Base-by-base conservation (phyloP, 768 basidiomycete species). In the Leccinum truebloodii region DNA sequence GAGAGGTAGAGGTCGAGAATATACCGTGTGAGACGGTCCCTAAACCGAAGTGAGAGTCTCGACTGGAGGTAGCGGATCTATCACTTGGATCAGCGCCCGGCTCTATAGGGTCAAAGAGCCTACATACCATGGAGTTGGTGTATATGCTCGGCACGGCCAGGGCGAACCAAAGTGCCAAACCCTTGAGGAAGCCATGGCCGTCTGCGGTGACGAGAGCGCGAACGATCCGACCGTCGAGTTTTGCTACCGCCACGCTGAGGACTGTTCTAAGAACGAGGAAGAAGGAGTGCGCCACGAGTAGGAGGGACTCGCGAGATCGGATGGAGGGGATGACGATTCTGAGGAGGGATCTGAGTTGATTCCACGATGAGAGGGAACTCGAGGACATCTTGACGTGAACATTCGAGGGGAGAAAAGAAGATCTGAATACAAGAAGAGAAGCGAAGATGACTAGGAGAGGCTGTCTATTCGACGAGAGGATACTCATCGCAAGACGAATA, bases 81-180 rank as follows among this genome's bases (percentile, higher is more conserved):
- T 41, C n/a, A 9, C 39, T 10, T 9, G 4, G 0, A 54, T 41
- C 28, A 67, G 39, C 18, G 28, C 6, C 3, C 12, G 14, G 3
- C 2, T 16, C 24, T 12, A 48, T 10, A 32, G 32, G 22, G 16
- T 12, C 16, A 3, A 5, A 30, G 0, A 0, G 14, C 12, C 10
- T 9, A 61, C 78, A 53, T 34, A 92, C 93, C 92, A 98, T 94
- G 2, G 92, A 88, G 70, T 98, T 98, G 0, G 96, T 98, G 71
- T 94, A 95, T 22, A 94, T 94, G 69, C 92, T 94, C 0, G 96
- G 96, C 26, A 98, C 81, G 2, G 95, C 94, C 10, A 98, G 80
- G 10, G 86, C 77, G 69, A 95, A 97, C 96, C 96, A 98, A 57
- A 92, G 78, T 0, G 79, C 89, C 1, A 98, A 75, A 1, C 95